Evolutionary conservation across 257 asterid species (phyloP).

Genomic region (Rhazya stricta): DNA sequence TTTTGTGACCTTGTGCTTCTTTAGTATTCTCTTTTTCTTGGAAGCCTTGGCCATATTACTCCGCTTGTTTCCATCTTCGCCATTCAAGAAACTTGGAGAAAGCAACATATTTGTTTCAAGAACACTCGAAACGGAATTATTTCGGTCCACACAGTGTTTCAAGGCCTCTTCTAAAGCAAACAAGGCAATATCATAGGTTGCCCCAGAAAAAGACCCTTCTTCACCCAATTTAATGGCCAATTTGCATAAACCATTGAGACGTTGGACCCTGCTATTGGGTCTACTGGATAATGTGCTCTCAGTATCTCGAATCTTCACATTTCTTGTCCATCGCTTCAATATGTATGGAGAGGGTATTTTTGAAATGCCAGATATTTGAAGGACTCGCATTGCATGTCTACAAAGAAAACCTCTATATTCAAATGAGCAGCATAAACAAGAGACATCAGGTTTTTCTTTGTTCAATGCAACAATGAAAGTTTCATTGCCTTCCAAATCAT

Average conservation of each 20-base stretch:
- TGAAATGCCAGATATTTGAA: conserved; percentile 35
- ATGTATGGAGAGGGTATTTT: conserved; percentile 33
- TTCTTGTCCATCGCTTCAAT: conserved; percentile 39
- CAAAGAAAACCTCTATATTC: conserved; percentile 44
- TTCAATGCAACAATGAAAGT: conserved; percentile 33
- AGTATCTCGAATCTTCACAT: conserved; percentile 27
- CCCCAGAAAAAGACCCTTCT: conserved; percentile 42
- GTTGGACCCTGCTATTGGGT: conserved; percentile 30
- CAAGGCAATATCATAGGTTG: conserved; percentile 35
- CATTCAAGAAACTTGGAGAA: neutral
- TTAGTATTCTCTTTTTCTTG: neutral
- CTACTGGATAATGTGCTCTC: conserved; percentile 16
- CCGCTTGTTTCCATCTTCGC: neutral
- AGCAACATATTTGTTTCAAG: neutral
- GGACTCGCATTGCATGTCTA: conserved; percentile 41
- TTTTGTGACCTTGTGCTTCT: neutral
- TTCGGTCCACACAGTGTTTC: neutral
- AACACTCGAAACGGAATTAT: neutral
- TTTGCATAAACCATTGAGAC: conserved; percentile 43
- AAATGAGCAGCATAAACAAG: conserved; percentile 39
- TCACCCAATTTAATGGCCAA: conserved; percentile 35
- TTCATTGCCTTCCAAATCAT: conserved; percentile 27
- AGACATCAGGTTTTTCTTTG: conserved; percentile 18
- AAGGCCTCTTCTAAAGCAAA: conserved; percentile 29
- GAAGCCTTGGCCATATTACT: neutral